These are phyloP conservation scores for Cucumis cinereus DNA, from an alignment of 306 rosid genomes.

Conservation along the genomic window DNA sequence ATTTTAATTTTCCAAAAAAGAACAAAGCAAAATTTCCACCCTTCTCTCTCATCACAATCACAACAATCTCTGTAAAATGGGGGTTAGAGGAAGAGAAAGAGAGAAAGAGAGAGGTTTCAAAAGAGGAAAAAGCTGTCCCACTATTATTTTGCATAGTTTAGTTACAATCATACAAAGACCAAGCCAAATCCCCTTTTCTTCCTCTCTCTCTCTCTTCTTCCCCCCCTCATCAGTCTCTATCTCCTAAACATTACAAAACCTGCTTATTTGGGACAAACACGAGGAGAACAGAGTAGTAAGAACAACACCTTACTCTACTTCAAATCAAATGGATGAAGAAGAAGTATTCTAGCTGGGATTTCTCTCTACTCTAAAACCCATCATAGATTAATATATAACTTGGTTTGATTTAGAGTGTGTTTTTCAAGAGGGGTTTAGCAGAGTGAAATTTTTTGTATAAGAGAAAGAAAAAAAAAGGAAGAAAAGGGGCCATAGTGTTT, in stretches of 20 bases:
- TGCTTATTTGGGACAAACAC: constrained; percentile 27
- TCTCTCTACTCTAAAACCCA: not conserved
- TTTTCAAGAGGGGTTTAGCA: not conserved
- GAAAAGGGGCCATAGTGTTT: constrained; percentile 11
- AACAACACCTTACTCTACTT: not conserved
- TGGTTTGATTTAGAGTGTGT: not conserved
- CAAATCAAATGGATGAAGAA: constrained; percentile 2
- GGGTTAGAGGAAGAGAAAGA: not conserved
- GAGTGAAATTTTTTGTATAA: constrained; percentile 11
- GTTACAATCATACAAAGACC: constrained; percentile 4
- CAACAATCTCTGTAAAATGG: not conserved
- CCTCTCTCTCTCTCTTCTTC: constrained; percentile 2
- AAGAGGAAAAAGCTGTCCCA: constrained; percentile 12
- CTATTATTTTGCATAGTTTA: constrained; percentile 3
- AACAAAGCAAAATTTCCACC: not conserved
- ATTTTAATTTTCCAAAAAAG: not conserved
- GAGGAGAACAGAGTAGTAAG: constrained; percentile 1
- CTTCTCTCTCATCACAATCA: not conserved
- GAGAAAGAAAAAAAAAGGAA: constrained; percentile 9
- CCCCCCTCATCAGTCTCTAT: not conserved
- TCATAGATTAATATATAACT: not conserved
- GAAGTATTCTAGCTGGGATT: not conserved
- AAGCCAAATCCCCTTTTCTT: not conserved
- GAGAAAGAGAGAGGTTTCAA: not conserved
- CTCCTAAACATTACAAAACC: constrained; percentile 20